Percentiles rank a stretch among this genome's conserved stretches.
phyloP scores from a whole-genome alignment of 164 flowering plant genomes.

The Hamamelis virginiana region DNA sequence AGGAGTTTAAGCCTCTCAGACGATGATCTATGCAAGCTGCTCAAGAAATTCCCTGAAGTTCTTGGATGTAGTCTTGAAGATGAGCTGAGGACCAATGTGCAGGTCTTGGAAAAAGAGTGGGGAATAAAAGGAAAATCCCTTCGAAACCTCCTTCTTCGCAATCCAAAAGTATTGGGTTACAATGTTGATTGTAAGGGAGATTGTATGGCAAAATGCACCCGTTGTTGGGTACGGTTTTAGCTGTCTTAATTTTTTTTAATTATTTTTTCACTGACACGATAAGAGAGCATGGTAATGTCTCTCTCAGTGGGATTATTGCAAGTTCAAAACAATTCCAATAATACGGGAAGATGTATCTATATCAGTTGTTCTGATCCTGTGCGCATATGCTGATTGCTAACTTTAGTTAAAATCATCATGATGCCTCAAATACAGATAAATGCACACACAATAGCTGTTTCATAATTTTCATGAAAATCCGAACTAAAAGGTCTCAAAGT shows the following conservation, averaged over 20 bases:
- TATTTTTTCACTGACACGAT: neutral
- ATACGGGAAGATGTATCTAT: too few species aligned
- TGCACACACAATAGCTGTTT: too few species aligned
- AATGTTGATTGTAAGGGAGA: constrained; percentile 94
- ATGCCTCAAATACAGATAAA: too few species aligned
- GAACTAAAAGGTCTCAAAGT: too few species aligned
- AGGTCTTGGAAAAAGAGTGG: constrained; percentile 66
- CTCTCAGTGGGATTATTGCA: neutral
- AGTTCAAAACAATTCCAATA: too few species aligned
- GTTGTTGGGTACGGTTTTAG: constrained; percentile 97
- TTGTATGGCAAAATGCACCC: constrained; percentile 85
- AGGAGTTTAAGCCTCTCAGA: constrained; percentile 68
- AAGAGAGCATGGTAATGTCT: neutral
- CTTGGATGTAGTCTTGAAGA: constrained; percentile 82
- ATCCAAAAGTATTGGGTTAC: constrained; percentile 87
- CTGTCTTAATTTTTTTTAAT: neutral
- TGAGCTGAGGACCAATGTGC: constrained; percentile 65
- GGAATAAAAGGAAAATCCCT: constrained; percentile 80
- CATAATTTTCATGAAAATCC: too few species aligned
- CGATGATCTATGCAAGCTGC: constrained; percentile 71
- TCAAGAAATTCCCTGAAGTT: constrained; percentile 95
- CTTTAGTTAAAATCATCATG: too few species aligned
- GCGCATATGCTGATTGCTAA: too few species aligned
- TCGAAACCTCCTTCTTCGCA: constrained; percentile 74
- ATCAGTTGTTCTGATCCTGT: too few species aligned